Percentiles rank a stretch among this genome's conserved stretches.
Evolutionary conservation across 139 green algal species (phyloP).

Genomic region (Diplosphaera chodatii): DNA sequence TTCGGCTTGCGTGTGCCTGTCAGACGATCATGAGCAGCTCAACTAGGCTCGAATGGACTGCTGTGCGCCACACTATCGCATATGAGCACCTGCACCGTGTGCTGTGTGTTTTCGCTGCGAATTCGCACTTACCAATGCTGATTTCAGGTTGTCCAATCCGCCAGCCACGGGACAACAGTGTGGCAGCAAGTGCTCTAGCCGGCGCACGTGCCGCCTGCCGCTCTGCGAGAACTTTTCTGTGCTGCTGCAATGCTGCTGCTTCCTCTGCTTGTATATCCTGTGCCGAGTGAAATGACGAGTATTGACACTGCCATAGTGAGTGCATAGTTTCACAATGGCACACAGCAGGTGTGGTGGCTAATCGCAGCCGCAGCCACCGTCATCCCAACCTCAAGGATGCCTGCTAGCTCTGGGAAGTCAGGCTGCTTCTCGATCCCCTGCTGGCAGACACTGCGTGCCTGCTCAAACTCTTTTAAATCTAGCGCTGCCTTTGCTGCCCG

Average conservation of each 20-base stretch:
- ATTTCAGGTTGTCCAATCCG: constrained; percentile 48
- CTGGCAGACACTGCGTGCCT: constrained; percentile 38
- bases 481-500: constrained; percentile 63
- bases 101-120: too few species aligned
- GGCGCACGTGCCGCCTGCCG: constrained; percentile 11
- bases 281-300: neutral
- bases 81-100: too few species aligned
- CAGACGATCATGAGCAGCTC: neutral
- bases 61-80: too few species aligned
- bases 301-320: neutral
- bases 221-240: neutral
- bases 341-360: too few species aligned
- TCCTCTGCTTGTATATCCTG: neutral
- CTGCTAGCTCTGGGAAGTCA: constrained; percentile 46
- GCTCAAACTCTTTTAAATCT: constrained; percentile 46
- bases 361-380: too few species aligned
- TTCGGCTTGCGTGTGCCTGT: constrained; percentile 39
- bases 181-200: constrained; percentile 29
- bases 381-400: constrained; percentile 27
- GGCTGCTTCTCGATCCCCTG: constrained; percentile 51
- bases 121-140: constrained; percentile 31
- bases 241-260: neutral
- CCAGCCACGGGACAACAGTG: constrained; percentile 31
- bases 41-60: too few species aligned
- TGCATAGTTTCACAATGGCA: too few species aligned